These are phyloP conservation scores for Cryphonectria carpinicola DNA, from an alignment of 2,329 filamentous ascomycete species.

Conservation along the genomic window DNA sequence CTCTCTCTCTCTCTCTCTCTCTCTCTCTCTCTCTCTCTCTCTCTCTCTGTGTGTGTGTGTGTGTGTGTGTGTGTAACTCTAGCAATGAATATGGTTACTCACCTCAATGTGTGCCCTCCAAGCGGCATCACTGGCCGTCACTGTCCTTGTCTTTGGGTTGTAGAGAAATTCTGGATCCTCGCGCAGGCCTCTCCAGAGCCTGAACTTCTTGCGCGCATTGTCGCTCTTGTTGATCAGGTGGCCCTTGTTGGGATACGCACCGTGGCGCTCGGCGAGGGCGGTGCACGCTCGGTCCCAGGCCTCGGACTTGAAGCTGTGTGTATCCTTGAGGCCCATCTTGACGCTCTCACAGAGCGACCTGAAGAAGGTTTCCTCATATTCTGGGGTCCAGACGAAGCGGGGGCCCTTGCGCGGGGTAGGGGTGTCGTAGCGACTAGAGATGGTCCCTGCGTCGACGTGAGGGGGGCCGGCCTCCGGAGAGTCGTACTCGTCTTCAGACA, in stretches of 20 bases:
- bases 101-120: conserved; percentile 63
- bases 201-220: conserved; percentile 65
- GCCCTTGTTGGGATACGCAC: conserved; percentile 61
- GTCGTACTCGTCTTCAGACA: conserved; percentile 41
- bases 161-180: conserved; percentile 63
- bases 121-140: conserved; percentile 60
- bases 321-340: conserved; percentile 53
- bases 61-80: too few relatives aligned
- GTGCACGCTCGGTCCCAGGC: conserved; percentile 62
- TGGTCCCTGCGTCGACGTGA: conserved; percentile 24
- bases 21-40: neutral
- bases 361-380: conserved; percentile 65
- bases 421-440: conserved; percentile 33
- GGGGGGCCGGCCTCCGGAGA: conserved; percentile 28
- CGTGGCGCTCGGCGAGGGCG: conserved; percentile 58
- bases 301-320: conserved; percentile 64
- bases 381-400: conserved; percentile 63
- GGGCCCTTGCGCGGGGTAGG: conserved; percentile 43
- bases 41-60: too few relatives aligned
- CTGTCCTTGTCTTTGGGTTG: conserved; percentile 52
- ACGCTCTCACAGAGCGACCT: conserved; percentile 63
- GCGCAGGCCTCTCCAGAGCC: conserved; percentile 62
- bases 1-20: neutral
- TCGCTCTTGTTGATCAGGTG: conserved; percentile 68
- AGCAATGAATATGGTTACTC: conserved; percentile 32